Evolutionary conservation across 2,329 filamentous ascomycete species (phyloP).

Genomic region (Scleromitrula shiraiana): DNA sequence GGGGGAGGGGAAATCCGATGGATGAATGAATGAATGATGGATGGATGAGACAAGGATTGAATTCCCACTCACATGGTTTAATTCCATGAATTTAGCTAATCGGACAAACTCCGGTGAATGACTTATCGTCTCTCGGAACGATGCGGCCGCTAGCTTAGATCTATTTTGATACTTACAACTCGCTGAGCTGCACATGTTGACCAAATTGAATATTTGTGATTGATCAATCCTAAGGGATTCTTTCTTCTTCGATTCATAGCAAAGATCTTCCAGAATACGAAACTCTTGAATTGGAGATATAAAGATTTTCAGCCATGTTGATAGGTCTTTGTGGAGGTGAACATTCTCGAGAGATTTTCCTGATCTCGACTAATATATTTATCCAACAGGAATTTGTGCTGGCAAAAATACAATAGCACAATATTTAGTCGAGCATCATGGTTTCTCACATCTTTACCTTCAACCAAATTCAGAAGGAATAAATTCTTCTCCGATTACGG

Average conservation of each 20-base stretch:
- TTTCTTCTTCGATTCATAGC: too few species aligned
- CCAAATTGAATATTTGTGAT: background rate
- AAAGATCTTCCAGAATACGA: too few species aligned
- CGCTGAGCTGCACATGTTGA: background rate
- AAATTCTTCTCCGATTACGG: background rate
- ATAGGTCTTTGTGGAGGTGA: conserved; percentile 68
- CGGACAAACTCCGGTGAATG: conserved; percentile 3
- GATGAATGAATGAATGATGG: background rate
- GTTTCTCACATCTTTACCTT: conserved; percentile 68
- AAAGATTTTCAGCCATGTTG: conserved; percentile 45
- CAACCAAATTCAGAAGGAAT: conserved; percentile 14
- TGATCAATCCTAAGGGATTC: too few species aligned
- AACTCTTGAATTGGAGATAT: background rate
- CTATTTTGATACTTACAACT: background rate
- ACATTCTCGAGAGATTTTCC: background rate
- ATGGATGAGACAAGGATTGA: background rate
- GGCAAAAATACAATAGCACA: conserved; percentile 86
- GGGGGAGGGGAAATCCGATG: background rate
- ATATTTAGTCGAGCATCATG: conserved; percentile 77
- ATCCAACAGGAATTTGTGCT: conserved; percentile 70
- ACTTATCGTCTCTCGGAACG: background rate
- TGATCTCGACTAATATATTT: background rate
- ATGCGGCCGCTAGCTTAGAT: background rate
- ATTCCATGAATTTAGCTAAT: background rate
- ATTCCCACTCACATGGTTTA: conserved; percentile 7